Evolutionary conservation across 2,329 filamentous ascomycete genomes (phyloP), one percentile per base, ranked within the genome.

Genomic region (Diaporthe australafricana): DNA sequence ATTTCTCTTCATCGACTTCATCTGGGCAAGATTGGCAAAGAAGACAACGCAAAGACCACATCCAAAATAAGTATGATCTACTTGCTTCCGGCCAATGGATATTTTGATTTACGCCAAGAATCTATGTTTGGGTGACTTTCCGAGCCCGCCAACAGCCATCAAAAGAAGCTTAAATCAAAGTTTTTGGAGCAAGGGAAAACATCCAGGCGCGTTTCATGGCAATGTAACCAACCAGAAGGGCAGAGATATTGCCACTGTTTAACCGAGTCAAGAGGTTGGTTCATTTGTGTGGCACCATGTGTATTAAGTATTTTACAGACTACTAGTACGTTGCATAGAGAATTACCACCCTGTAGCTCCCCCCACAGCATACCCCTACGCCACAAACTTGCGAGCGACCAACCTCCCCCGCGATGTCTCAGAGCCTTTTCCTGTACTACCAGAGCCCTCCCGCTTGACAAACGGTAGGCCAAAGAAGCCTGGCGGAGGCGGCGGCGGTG

Each of bases 401-500:
- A 12, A 48, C 20, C 42, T 42, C 35, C 12, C 42, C 27, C 57
- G 5, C 27, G 42, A 11, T 25, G 6, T 63, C 17, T 35, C 16
- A 11, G 0, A 35, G n/a, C n/a, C n/a, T 35, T 9, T 14, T 9
- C 32, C 17, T 3, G 3, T 3, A 11, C 7, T 16, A 35, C 3
- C 27, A 35, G 57, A 35, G 17, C 5, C 14, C n/a, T 63, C 60
- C n/a, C 60, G 60, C 42, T 63, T 63, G 20, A 22, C n/a, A 7
- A 63, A 48, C 2, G 60, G 60, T 38, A 35, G 12, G 60, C 60
- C 42, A 20, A 48, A 63, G 42, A 63, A 63, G n/a, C 60, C 42
- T 12, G 60, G 57, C n/a, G 57, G 57, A 17, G 57, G 57, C 4
- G 32, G 32, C 5, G 32, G 32, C 32, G 32, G 32, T 35, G 32